phyloP scores from a whole-genome alignment of 2,329 filamentous ascomycete species.

The Ascochyta lentis region DNA sequence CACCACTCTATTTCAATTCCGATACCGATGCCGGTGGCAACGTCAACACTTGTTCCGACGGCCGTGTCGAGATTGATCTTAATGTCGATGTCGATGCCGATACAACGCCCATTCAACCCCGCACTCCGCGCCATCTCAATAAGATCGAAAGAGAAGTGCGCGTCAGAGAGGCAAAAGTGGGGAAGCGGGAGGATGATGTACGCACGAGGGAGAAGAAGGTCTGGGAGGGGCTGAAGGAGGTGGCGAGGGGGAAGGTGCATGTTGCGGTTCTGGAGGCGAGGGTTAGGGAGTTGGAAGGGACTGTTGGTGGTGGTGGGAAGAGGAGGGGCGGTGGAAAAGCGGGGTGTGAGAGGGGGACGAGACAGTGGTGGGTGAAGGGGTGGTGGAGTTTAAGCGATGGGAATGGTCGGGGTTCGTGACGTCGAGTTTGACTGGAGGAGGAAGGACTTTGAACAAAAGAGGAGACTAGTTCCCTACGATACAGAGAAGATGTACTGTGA shows the following conservation, averaged over 20 bases:
- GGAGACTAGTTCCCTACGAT: slow-evolving; percentile 46
- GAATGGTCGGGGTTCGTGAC: not conserved
- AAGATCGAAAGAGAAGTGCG: not conserved
- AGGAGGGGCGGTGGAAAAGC: not conserved
- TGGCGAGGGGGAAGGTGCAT: not conserved
- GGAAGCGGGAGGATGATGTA: not conserved
- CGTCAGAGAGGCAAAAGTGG: not conserved
- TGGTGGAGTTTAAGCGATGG: not conserved
- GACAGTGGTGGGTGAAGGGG: not conserved
- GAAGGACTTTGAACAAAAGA: slow-evolving; percentile 27
- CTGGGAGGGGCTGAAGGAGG: not conserved
- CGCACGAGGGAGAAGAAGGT: not conserved
- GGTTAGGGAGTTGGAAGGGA: not conserved
- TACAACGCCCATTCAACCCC: too few species aligned
- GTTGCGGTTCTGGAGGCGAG: not conserved
- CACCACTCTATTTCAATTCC: not conserved
- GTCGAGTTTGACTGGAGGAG: too few species aligned
- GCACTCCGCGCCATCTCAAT: not conserved
- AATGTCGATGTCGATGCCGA: too few species aligned
- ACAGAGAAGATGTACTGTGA: slow-evolving; percentile 31
- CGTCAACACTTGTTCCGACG: too few species aligned
- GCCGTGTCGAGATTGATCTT: too few species aligned
- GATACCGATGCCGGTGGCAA: not conserved
- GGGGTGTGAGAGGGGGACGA: not conserved
- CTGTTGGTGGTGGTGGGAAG: not conserved